Evolutionary conservation across 2,329 filamentous ascomycete genomes (phyloP).

Genomic region (Colletotrichum brevisporum): DNA sequence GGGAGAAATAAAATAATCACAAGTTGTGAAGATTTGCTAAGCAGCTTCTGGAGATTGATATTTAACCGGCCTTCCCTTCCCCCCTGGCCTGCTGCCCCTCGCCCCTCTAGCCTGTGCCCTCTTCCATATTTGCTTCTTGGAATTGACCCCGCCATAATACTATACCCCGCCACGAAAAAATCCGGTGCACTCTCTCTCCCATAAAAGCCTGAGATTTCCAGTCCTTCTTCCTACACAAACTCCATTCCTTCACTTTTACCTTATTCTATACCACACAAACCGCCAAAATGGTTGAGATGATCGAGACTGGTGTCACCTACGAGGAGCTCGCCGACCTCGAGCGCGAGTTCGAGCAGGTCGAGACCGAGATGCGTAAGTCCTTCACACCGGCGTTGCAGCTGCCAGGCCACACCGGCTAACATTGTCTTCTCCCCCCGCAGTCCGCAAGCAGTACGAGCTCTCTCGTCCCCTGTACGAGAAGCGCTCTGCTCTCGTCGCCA

Average conservation of each 20-base stretch:
- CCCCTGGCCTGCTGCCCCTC: conserved; percentile 24
- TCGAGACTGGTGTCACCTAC: conserved; percentile 70
- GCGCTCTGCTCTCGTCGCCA: conserved; percentile 77
- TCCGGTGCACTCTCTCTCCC: not conserved
- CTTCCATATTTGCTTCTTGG: conserved; percentile 26
- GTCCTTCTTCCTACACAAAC: not conserved
- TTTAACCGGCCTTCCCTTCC: conserved; percentile 13
- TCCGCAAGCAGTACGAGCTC: conserved; percentile 80
- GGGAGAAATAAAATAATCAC: not conserved
- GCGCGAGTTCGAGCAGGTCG: conserved; percentile 85
- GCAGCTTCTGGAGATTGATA: conserved; percentile 17
- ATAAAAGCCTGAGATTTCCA: conserved; percentile 6
- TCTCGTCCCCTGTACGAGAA: conserved; percentile 81
- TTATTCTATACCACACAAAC: conserved; percentile 6
- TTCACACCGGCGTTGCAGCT: not conserved
- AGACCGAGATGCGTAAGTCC: conserved; percentile 77
- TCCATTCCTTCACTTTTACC: not conserved
- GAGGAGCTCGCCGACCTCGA: conserved; percentile 86
- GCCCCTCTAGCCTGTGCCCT: conserved; percentile 41
- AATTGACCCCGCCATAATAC: conserved; percentile 21
- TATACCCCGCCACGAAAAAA: conserved; percentile 30
- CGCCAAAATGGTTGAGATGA: conserved; percentile 48
- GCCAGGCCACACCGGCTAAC: conserved; percentile 2
- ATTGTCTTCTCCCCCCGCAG: conserved; percentile 56
- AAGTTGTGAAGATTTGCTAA: conserved; percentile 30